phyloP scores from a whole-genome alignment of 345 rosid species.

The Aquilaria malaccensis region DNA sequence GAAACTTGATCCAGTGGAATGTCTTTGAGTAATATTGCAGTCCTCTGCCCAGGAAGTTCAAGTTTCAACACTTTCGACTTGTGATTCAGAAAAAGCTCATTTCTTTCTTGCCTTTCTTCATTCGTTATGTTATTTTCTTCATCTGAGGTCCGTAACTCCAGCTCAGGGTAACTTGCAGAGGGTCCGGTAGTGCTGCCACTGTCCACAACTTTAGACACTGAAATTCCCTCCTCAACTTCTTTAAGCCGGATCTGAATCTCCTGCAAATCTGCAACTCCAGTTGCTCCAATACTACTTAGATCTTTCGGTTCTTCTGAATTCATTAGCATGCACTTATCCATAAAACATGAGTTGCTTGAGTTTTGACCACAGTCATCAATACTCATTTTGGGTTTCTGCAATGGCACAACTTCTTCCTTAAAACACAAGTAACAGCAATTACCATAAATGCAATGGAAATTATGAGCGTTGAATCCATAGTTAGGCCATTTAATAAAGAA shows the following conservation, averaged over 20 bases:
- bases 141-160: slow-evolving; percentile 14
- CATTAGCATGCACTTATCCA: neutral
- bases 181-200: slow-evolving; percentile 9
- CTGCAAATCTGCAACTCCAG: slow-evolving; percentile 40
- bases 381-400: too few species aligned
- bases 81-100: slow-evolving; percentile 25
- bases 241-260: slow-evolving; percentile 36
- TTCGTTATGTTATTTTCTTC: slow-evolving; percentile 15
- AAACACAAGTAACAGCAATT: too few species aligned
- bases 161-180: slow-evolving; percentile 10
- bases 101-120: slow-evolving; percentile 24
- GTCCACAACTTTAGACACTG: slow-evolving; percentile 19
- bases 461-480: too few species aligned
- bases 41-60: slow-evolving; percentile 23
- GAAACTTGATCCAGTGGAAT: slow-evolving; percentile 60
- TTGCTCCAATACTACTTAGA: slow-evolving; percentile 18
- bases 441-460: too few species aligned
- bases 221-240: slow-evolving; percentile 39
- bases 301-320: slow-evolving; percentile 20
- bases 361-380: too few species aligned
- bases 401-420: too few species aligned
- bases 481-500: too few species aligned
- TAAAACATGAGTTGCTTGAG: too few species aligned
- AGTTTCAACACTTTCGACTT: slow-evolving; percentile 22
- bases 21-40: slow-evolving; percentile 40